Conservation (phyloP, 768 basidiomycete species). For the Mycena leptocephala region DNA sequence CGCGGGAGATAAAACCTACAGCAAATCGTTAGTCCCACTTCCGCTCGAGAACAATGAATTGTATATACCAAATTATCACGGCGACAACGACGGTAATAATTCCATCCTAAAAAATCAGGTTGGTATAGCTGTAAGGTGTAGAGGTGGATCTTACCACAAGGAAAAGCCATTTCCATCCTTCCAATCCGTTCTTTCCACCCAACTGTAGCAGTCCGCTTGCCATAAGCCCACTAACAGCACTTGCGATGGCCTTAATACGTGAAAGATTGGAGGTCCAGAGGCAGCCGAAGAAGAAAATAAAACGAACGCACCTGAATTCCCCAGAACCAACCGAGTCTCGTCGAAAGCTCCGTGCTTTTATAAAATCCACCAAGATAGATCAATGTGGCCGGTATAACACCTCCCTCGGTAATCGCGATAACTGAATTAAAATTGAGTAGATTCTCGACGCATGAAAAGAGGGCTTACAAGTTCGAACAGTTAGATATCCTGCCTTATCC, state of each 20-base stretch:
- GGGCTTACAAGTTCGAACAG: conserved; percentile 52
- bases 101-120: conserved; percentile 45
- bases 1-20: conserved; percentile 56
- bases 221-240: conserved; percentile 60
- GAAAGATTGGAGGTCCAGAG: neutral
- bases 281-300: neutral
- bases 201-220: conserved; percentile 57
- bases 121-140: neutral
- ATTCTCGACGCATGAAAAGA: neutral
- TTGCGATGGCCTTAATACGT: conserved; percentile 46
- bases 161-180: conserved; percentile 62
- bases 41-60: neutral
- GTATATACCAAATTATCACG: conserved; percentile 50
- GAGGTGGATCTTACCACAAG: conserved; percentile 40
- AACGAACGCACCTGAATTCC: conserved; percentile 47
- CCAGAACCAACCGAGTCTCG: conserved; percentile 62
- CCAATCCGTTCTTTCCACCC: conserved; percentile 52
- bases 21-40: neutral
- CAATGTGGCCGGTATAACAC: conserved; percentile 58
- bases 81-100: conserved; percentile 54
- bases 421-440: conserved; percentile 37
- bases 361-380: conserved; percentile 62
- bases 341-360: conserved; percentile 60
- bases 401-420: conserved; percentile 60
- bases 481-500: conserved; percentile 54